These are phyloP conservation scores for Ceriops zippeliana DNA, from an alignment of 345 rosid species.

Conservation along the genomic window DNA sequence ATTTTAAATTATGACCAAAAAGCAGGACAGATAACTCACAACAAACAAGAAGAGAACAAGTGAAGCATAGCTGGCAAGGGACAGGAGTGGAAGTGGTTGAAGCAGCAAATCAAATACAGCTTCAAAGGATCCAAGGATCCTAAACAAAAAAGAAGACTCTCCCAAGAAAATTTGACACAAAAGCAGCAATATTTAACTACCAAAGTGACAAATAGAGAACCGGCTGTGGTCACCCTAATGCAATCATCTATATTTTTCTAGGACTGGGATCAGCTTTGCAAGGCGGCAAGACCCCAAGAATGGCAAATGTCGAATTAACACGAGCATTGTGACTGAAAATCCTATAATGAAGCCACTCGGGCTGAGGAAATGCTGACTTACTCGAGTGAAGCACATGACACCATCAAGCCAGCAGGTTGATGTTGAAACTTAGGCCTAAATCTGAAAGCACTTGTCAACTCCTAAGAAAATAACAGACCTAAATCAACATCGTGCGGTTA, in stretches of 20 bases:
- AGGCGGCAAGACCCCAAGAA: conserved; percentile 27
- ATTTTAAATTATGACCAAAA: not conserved
- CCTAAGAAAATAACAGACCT: conserved; percentile 47
- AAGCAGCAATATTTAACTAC: conserved; percentile 5
- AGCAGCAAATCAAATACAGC: not conserved
- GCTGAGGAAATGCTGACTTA: conserved; percentile 46
- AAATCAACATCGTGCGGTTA: conserved; percentile 53
- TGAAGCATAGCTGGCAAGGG: not conserved
- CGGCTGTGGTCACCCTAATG: conserved; percentile 24
- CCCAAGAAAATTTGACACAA: conserved; percentile 1
- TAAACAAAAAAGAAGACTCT: not conserved
- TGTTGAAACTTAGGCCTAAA: conserved; percentile 43
- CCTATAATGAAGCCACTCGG: conserved; percentile 46
- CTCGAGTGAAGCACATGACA: conserved; percentile 44
- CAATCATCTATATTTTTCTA: conserved; percentile 15
- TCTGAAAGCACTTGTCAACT: conserved; percentile 46
- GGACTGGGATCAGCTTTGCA: conserved; percentile 22
- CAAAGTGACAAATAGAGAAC: conserved; percentile 1
- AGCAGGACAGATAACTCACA: not conserved
- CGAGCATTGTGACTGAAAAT: conserved; percentile 25
- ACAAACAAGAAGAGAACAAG: not conserved
- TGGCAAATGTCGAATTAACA: conserved; percentile 28
- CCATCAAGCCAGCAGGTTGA: conserved; percentile 46
- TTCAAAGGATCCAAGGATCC: conserved; percentile 3
- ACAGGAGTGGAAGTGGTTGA: not conserved